These are phyloP conservation scores for Candida parachauliodes DNA, from an alignment of 805 yeast genomes.

Conservation along the genomic window DNA sequence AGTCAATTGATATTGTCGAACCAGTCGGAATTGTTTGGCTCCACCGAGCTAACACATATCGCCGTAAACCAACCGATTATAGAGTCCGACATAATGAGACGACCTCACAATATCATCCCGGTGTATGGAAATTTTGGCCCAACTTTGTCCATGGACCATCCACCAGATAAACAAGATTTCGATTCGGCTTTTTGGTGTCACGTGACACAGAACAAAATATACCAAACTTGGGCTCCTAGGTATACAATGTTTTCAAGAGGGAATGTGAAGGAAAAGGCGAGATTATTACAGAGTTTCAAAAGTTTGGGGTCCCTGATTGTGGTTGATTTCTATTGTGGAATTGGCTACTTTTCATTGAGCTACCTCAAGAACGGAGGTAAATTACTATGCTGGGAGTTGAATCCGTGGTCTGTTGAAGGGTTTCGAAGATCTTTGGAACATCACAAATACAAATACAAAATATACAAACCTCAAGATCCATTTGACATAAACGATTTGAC, in stretches of 20 bases:
- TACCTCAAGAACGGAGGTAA: slow-evolving; percentile 56
- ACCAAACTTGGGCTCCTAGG: slow-evolving; percentile 79
- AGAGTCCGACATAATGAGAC: slow-evolving; percentile 52
- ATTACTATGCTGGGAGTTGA: slow-evolving; percentile 76
- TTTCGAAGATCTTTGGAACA: slow-evolving; percentile 49
- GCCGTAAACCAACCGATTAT: slow-evolving; percentile 71
- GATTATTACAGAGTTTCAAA: slow-evolving; percentile 48
- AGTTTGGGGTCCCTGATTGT: slow-evolving; percentile 41
- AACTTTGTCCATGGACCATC: slow-evolving; percentile 19
- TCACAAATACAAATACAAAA: slow-evolving; percentile 40
- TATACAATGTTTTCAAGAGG: slow-evolving; percentile 89
- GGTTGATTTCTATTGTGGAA: slow-evolving; percentile 77
- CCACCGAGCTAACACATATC: slow-evolving; percentile 46
- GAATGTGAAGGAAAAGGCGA: slow-evolving; percentile 72
- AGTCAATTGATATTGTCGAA: slow-evolving; percentile 10
- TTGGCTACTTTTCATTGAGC: slow-evolving; percentile 77
- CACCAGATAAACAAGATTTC: slow-evolving; percentile 45
- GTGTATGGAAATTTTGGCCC: slow-evolving; percentile 68
- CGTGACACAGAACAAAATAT: slow-evolving; percentile 66
- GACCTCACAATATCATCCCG: slow-evolving; percentile 60
- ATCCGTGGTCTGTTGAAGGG: slow-evolving; percentile 82
- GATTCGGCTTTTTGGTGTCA: slow-evolving; percentile 66
- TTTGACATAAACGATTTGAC: slow-evolving; percentile 19
- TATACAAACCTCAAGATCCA: slow-evolving; percentile 24
- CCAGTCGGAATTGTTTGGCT: slow-evolving; percentile 11